Base-by-base conservation (phyloP, 768 basidiomycete genomes). In the Pulveroboletus sp. region DNA sequence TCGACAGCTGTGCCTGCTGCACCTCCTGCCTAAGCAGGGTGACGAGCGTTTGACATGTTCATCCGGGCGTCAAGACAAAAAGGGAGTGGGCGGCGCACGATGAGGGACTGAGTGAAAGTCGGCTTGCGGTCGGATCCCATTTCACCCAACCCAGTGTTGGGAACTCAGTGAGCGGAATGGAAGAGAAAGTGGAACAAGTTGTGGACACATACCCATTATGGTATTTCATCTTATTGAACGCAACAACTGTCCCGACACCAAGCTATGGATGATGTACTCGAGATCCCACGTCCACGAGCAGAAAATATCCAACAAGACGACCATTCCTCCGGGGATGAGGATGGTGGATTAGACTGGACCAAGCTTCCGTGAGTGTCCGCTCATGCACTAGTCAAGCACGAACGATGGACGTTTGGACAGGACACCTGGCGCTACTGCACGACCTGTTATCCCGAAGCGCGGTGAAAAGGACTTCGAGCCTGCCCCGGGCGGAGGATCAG, bases 381-480 rank as follows among this genome's bases (percentile, higher is more conserved):
- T 14, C 8, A 43, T 31, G 46, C 39, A 44, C 17, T 37, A 43
- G 35, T 49, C 47, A 48, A 47, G 10, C 28, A 43, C 49, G n/a
- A 37, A 58, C 41, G 40, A 39, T 35, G 11, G 26, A 45, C 36
- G 17, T 30, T 38, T 32, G 30, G 40, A 45, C 50, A 67, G 63
- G 39, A 63, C 56, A 39, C 17, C 45, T 36, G 66, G 58, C 9
- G 58, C 58, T 14, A 54, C 68, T 14, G 59, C 69, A 5, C 78
- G 84, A 36, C 88, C 87, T 3, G 74, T 88, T 6, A 94, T 99
- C 44, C 96, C 96, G 6, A 94, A 90, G 67, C 81, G 96, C 26
- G 96, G 96, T 2, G 96, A 98, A 69, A 98, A 99, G 65, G 94
- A 98, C 56, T 98, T 93, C 57, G 95, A 98, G 65, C 96, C 96